Evolutionary conservation across 2,329 filamentous ascomycete species (phyloP), one percentile per base, ranked within the genome.

Genomic region (Talaromyces sp.): DNA sequence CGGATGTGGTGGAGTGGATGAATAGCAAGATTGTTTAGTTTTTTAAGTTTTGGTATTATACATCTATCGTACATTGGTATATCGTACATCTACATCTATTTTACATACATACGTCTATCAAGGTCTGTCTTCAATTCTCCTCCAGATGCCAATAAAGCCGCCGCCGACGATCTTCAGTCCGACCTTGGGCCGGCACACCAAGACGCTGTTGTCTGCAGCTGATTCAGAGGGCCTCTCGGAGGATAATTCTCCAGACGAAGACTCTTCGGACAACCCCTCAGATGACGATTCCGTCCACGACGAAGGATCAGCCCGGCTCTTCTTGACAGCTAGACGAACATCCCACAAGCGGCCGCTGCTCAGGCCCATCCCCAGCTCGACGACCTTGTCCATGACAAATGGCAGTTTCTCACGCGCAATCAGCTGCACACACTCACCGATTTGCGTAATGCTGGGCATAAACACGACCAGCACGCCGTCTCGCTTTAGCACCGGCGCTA

Each of bases 401-500:
- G 84, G 84, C 58, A 90, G 75, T 2, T 73, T 74, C 13, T 83
- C 76, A 29, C 81, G 74, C 60, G 81, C 81, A 32, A 86, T 82
- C 43, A 78, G 71, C 52, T 82, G 75, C 29, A 87, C 77, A 61
- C 87, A 89, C 5, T 86, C 82, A 46, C 82, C 85, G 59, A 93
- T 88, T 72, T 93, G 90, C 10, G 89, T 92, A 61, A 95, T 86
- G 66, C 86, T 90, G 0, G 90, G 90, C 64, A 86, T 86, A 75
- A 92, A 95, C 1, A 91, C 80, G 14, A 89, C 79, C 32, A 93
- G 77, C 9, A 84, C 77, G 0, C 86, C 89, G 67, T 89, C 84
- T 1, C 83, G 80, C 43, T 83, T 83, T 58, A 95, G 74, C 14
- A 86, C 84, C 1, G 73, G 73, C 0, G 75, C 71, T 21, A 80